Percentiles rank a stretch among this genome's conserved stretches.
Evolutionary conservation across 1,284 basidiomycete species (phyloP).

Genomic region (Moesziomyces sp.): DNA sequence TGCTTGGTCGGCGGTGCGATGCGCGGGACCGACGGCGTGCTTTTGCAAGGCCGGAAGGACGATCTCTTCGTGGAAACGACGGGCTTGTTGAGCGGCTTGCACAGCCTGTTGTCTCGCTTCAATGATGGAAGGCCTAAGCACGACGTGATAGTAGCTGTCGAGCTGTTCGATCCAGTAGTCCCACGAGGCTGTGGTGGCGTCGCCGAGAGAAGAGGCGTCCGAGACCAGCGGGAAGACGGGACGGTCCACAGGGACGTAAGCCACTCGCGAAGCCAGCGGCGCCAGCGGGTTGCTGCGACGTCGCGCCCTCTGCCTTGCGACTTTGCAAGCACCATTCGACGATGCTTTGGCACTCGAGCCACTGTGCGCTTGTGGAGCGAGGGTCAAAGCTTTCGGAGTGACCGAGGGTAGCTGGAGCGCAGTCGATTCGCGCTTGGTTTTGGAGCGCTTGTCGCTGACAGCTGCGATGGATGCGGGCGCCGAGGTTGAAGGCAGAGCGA

Average conservation of each 20-base stretch:
- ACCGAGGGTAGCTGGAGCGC: background rate
- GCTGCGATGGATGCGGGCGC: background rate
- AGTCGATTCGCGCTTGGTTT: background rate
- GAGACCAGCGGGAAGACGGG: slow-evolving; percentile 12
- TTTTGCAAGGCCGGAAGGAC: slow-evolving; percentile 24
- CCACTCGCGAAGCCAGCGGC: background rate
- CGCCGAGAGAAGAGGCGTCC: slow-evolving; percentile 16
- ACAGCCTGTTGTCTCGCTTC: slow-evolving; percentile 15
- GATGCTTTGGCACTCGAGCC: background rate
- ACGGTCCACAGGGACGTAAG: slow-evolving; percentile 3
- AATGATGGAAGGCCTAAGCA: slow-evolving; percentile 13
- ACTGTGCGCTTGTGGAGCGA: background rate
- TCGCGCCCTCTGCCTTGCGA: background rate
- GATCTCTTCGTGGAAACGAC: slow-evolving; percentile 19
- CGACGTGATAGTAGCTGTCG: slow-evolving; percentile 12
- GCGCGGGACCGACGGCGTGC: slow-evolving; percentile 9
- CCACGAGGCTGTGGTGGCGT: slow-evolving; percentile 38
- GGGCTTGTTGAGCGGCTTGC: slow-evolving; percentile 27
- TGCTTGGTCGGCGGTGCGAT: slow-evolving; percentile 2
- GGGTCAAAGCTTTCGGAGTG: background rate
- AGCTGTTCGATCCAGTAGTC: slow-evolving; percentile 33
- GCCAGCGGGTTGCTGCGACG: background rate
- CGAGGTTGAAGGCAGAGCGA: background rate
- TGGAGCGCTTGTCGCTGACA: background rate
- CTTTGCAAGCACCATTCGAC: background rate